Conservation (phyloP, 2,329 filamentous ascomycete species). For the Ophiostoma tasmaniense region DNA sequence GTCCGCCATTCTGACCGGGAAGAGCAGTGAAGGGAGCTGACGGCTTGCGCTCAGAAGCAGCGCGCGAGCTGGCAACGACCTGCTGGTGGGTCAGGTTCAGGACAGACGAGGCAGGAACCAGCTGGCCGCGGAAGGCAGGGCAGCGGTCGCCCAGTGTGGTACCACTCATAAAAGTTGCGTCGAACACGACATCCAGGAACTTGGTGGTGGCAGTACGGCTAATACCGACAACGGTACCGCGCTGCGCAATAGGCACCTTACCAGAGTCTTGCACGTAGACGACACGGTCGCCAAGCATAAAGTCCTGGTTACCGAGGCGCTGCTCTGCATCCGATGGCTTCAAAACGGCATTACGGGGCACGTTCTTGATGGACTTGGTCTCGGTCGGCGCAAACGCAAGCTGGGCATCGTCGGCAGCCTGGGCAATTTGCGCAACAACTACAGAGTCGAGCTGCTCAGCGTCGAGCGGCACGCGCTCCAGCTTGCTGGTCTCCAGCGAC, state of each 20-base stretch:
- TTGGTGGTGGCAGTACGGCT: conserved; percentile 77
- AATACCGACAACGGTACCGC: conserved; percentile 90
- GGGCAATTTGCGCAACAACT: conserved; percentile 72
- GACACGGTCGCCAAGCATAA: conserved; percentile 78
- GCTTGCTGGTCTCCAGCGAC: conserved; percentile 78
- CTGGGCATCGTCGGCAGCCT: conserved; percentile 54
- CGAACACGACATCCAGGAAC: conserved; percentile 86
- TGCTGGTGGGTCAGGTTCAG: conserved; percentile 81
- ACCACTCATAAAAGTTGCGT: conserved; percentile 93
- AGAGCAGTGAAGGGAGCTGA: conserved; percentile 41
- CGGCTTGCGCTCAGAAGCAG: conserved; percentile 45
- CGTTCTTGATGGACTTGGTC: conserved; percentile 64
- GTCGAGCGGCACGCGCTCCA: conserved; percentile 92
- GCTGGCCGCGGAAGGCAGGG: conserved; percentile 87
- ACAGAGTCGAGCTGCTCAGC: conserved; percentile 93
- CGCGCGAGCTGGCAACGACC: conserved; percentile 60
- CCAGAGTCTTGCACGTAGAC: conserved; percentile 89
- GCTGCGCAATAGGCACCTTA: conserved; percentile 85
- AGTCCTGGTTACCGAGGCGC: conserved; percentile 74
- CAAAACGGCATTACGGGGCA: conserved; percentile 78
- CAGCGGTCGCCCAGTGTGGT: conserved; percentile 85
- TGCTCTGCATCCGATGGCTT: conserved; percentile 96
- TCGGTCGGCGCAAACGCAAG: conserved; percentile 45
- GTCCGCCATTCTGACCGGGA: conserved; percentile 39
- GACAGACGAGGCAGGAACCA: conserved; percentile 78